Conservation (phyloP, 139 green algal genomes). For the Chlamydomonas eustigma region DNA sequence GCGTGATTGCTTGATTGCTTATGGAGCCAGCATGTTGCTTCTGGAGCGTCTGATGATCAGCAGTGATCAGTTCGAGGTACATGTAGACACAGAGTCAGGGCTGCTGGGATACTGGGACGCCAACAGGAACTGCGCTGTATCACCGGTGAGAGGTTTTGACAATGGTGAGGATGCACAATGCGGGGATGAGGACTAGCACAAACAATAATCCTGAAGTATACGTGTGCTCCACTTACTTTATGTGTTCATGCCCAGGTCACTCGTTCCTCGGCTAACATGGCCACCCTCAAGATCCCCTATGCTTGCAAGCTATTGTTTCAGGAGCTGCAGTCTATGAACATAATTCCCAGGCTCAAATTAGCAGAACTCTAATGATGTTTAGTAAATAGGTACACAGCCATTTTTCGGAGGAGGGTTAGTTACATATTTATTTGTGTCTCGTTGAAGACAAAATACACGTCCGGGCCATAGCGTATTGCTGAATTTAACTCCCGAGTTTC, state of each 20-base stretch:
- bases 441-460: too few species aligned
- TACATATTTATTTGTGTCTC: too few species aligned
- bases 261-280: slow-evolving; percentile 60
- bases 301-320: slow-evolving; percentile 97
- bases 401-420: too few species aligned
- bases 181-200: too few species aligned
- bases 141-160: slow-evolving; percentile 49
- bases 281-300: slow-evolving; percentile 90
- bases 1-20: slow-evolving; percentile 94
- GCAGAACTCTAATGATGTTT: slow-evolving; percentile 36
- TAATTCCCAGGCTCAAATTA: slow-evolving; percentile 79
- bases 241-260: slow-evolving; percentile 18
- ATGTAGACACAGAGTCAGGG: slow-evolving; percentile 93
- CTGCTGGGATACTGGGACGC: slow-evolving; percentile 91
- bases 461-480: too few species aligned
- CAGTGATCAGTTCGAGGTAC: slow-evolving; percentile 89
- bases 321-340: slow-evolving; percentile 93
- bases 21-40: slow-evolving; percentile 83
- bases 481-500: too few species aligned
- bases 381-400: too few species aligned
- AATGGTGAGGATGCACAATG: too few species aligned
- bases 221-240: too few species aligned
- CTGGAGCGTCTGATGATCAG: slow-evolving; percentile 97
- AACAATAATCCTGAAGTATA: too few species aligned
- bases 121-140: slow-evolving; percentile 55